These are phyloP conservation scores for Aspergillus ruber DNA, from an alignment of 2,329 filamentous ascomycete species.

Conservation along the genomic window DNA sequence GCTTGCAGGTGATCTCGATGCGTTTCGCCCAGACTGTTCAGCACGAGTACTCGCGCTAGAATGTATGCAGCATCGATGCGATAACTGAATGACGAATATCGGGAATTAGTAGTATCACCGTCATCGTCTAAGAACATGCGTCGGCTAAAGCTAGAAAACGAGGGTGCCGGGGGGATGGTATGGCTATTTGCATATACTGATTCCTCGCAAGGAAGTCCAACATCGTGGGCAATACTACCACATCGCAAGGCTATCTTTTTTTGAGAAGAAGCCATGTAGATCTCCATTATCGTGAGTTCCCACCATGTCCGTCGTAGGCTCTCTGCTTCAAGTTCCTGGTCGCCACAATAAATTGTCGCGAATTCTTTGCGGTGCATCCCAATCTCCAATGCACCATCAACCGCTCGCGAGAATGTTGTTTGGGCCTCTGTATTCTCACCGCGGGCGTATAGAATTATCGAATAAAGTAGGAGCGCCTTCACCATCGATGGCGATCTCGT, in stretches of 20 bases:
- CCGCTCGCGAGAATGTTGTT: slow-evolving; percentile 52
- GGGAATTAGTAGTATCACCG: slow-evolving; percentile 34
- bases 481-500: slow-evolving; percentile 28
- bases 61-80: slow-evolving; percentile 73
- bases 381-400: slow-evolving; percentile 65
- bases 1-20: slow-evolving; percentile 51
- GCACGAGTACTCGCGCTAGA: slow-evolving; percentile 61
- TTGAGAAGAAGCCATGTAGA: slow-evolving; percentile 67
- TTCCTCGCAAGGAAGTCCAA: slow-evolving; percentile 73
- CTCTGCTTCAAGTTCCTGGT: slow-evolving; percentile 64
- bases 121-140: slow-evolving; percentile 59
- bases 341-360: slow-evolving; percentile 19
- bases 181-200: slow-evolving; percentile 46
- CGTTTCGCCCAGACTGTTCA: slow-evolving; percentile 32
- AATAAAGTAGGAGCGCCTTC: slow-evolving; percentile 32
- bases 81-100: slow-evolving; percentile 76
- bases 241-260: slow-evolving; percentile 50
- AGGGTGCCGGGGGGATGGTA: slow-evolving; percentile 53
- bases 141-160: slow-evolving; percentile 52
- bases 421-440: slow-evolving; percentile 29
- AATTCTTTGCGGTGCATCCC: slow-evolving; percentile 66
- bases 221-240: slow-evolving; percentile 61
- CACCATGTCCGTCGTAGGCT: slow-evolving; percentile 85
- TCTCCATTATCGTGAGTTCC: slow-evolving; percentile 70
- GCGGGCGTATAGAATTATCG: slow-evolving; percentile 29